These are phyloP conservation scores for Corinectria fuckeliana DNA, from an alignment of 2,329 filamentous ascomycete species.

Conservation along the genomic window DNA sequence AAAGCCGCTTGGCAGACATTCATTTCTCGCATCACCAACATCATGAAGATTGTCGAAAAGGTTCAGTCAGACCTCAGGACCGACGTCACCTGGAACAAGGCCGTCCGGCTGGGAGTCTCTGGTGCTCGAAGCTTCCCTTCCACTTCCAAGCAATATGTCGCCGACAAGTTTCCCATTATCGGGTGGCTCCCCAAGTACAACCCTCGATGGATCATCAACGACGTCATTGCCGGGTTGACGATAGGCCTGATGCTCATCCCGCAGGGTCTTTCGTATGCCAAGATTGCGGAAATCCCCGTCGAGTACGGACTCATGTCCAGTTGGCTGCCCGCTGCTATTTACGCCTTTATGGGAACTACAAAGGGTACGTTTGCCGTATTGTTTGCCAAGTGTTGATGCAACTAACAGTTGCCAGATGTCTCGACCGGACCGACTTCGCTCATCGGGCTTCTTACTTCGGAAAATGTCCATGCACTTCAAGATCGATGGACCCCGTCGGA, in stretches of 20 bases:
- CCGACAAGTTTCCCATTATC: conserved; percentile 67
- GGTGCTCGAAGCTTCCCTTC: conserved; percentile 52
- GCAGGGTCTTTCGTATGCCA: conserved; percentile 67
- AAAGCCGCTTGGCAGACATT: not conserved
- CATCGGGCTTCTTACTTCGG: conserved; percentile 67
- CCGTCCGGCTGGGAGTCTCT: conserved; percentile 20
- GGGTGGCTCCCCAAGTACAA: conserved; percentile 70
- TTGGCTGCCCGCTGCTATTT: conserved; percentile 64
- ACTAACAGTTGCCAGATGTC: conserved; percentile 51
- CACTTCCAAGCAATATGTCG: conserved; percentile 60
- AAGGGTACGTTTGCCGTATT: conserved; percentile 54
- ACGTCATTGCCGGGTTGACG: conserved; percentile 67
- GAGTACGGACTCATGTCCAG: conserved; percentile 66
- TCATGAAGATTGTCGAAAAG: conserved; percentile 33
- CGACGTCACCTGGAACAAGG: conserved; percentile 37
- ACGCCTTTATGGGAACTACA: conserved; percentile 66
- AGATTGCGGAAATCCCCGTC: conserved; percentile 66
- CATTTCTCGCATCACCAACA: not conserved
- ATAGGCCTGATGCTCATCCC: conserved; percentile 67
- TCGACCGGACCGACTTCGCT: conserved; percentile 70
- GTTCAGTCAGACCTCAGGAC: conserved; percentile 25
- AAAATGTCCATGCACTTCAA: conserved; percentile 61
- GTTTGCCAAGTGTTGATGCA: not conserved
- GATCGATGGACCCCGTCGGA: conserved; percentile 59
- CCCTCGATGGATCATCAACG: conserved; percentile 65